Percentiles rank a stretch among this genome's conserved stretches.
Conservation (phyloP, 805 yeast species). For the Debaryomyces tyrocola region DNA sequence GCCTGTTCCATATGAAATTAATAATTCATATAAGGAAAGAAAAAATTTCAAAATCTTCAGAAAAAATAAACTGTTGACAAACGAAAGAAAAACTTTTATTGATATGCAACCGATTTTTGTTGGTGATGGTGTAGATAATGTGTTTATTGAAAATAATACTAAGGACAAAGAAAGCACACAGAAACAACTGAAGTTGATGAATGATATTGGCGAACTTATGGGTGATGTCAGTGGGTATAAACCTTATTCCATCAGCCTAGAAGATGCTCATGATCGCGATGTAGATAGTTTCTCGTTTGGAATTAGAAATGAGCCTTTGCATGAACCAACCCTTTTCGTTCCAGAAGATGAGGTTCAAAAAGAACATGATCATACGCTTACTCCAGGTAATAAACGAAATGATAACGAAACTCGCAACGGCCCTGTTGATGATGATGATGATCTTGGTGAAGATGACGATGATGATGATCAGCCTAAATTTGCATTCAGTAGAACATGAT, state of each 20-base stretch:
- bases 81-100: conserved; percentile 20
- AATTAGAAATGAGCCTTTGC: background rate
- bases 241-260: background rate
- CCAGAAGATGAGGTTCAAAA: background rate
- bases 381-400: background rate
- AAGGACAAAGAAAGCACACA: conserved; percentile 4
- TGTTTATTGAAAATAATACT: background rate
- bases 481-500: conserved; percentile 23
- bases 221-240: conserved; percentile 12
- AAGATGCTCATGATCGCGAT: background rate
- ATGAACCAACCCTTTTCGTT: background rate
- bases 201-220: conserved; percentile 17
- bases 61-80: conserved; percentile 19
- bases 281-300: background rate
- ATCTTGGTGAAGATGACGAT: conserved; percentile 28
- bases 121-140: conserved; percentile 1
- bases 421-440: conserved; percentile 10
- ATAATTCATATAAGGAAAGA: conserved; percentile 11
- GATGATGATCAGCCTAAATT: conserved; percentile 35
- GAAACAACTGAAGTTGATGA: conserved; percentile 4
- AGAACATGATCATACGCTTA: too few species aligned
- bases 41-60: conserved; percentile 33
- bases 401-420: background rate
- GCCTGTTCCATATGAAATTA: background rate
- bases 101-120: conserved; percentile 10